Conservation (phyloP, 2,329 filamentous ascomycete species). For the Aspergillus pseudonomiae region DNA sequence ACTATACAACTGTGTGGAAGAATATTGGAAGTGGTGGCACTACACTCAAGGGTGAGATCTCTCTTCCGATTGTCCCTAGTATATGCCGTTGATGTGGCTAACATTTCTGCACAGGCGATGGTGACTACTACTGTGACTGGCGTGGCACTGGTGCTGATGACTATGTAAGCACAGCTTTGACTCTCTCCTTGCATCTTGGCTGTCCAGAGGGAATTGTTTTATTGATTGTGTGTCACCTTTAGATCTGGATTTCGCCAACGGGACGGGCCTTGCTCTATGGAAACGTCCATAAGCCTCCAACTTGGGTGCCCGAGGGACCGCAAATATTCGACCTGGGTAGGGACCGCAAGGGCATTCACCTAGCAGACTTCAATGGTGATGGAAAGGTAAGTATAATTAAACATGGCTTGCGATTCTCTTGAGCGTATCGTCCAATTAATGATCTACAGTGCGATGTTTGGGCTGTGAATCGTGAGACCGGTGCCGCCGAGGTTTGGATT, state of each 20-base stretch:
- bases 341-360: constrained; percentile 26
- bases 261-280: background rate
- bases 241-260: background rate
- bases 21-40: constrained; percentile 6
- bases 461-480: background rate
- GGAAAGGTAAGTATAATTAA: background rate
- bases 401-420: too few relatives aligned
- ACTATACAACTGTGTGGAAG: background rate
- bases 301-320: background rate
- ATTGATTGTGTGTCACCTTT: too few relatives aligned
- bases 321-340: background rate
- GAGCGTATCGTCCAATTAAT: background rate
- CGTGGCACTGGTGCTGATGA: constrained; percentile 2
- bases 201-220: too few relatives aligned
- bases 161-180: background rate
- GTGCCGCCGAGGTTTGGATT: background rate
- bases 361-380: constrained; percentile 45
- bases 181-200: background rate
- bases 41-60: background rate
- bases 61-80: background rate
- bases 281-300: background rate
- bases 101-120: background rate
- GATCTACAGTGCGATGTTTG: background rate
- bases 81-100: background rate
- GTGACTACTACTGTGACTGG: constrained; percentile 3